Percentiles rank a stretch among this genome's conserved stretches.
Conservation (phyloP, 108 stramenopile species). For the Cyclotella kingstonii region DNA sequence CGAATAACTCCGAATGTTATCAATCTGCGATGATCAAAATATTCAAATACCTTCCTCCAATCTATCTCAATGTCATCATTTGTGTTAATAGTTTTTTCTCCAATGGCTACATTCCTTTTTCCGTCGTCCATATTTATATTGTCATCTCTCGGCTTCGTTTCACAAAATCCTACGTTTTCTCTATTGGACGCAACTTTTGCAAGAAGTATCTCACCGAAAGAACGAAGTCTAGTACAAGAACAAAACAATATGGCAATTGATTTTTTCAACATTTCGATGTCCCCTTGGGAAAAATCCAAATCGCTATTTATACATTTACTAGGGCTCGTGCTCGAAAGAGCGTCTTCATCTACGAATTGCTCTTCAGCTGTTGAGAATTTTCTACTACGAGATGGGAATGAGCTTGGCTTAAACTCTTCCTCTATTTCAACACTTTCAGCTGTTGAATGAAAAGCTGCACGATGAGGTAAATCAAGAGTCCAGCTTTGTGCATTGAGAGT, state of each 20-base stretch:
- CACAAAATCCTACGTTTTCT: conserved; percentile 1
- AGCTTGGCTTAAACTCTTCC: conserved; percentile 11
- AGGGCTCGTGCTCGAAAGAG: not conserved
- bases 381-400: conserved; percentile 25
- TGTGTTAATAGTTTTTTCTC: not conserved
- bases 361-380: conserved; percentile 18
- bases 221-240: conserved; percentile 55
- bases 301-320: not conserved
- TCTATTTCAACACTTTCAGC: not conserved
- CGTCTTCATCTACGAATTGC: conserved; percentile 9
- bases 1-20: conserved; percentile 84
- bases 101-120: not conserved
- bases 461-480: too few relatives aligned
- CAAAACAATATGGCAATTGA: conserved; percentile 66
- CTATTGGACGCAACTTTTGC: conserved; percentile 18
- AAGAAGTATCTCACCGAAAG: conserved; percentile 70
- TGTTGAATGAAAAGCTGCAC: not conserved
- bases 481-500: not conserved
- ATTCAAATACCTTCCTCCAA: conserved; percentile 62
- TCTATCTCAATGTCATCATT: conserved; percentile 31
- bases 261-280: conserved; percentile 48
- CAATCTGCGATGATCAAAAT: conserved; percentile 83
- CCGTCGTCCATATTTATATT: too few relatives aligned
- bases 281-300: conserved; percentile 13
- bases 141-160: too few relatives aligned